Percentiles rank a stretch among this genome's conserved stretches.
phyloP scores from a whole-genome alignment of 345 rosid genomes.

The Laguncularia racemosa region DNA sequence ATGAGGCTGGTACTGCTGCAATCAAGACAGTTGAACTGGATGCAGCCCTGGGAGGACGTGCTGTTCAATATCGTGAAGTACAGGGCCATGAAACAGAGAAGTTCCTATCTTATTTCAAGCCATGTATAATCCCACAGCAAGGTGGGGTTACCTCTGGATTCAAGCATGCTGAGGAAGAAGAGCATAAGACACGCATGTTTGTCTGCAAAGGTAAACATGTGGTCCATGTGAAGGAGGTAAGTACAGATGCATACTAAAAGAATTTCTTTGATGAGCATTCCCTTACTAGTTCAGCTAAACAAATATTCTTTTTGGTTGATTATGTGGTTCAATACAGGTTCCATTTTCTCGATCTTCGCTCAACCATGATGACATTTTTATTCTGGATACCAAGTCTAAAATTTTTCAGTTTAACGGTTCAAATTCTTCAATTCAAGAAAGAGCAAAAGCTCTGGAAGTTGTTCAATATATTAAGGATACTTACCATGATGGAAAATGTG shows the following conservation, averaged over 20 bases:
- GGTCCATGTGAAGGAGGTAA: constrained; percentile 92
- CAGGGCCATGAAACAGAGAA: constrained; percentile 96
- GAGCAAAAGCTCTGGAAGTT: constrained; percentile 98
- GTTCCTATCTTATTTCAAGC: constrained; percentile 92
- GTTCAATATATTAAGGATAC: constrained; percentile 95
- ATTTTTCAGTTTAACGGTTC: constrained; percentile 97
- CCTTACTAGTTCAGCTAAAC: neutral
- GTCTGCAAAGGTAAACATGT: constrained; percentile 93
- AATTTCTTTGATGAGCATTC: neutral
- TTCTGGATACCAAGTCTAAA: constrained; percentile 86
- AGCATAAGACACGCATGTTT: constrained; percentile 72
- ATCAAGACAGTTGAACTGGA: constrained; percentile 90
- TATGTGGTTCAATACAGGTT: constrained; percentile 43
- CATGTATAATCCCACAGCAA: constrained; percentile 92
- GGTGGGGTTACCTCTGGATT: constrained; percentile 93
- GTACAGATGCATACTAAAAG: constrained; percentile 11
- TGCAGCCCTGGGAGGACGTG: constrained; percentile 99
- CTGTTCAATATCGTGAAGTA: constrained; percentile 95
- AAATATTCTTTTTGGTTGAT: neutral
- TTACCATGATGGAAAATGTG: constrained; percentile 94
- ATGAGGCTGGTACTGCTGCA: constrained; percentile 92
- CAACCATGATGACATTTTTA: constrained; percentile 91
- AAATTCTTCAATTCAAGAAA: constrained; percentile 93
- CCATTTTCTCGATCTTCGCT: constrained; percentile 89
- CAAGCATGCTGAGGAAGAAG: constrained; percentile 69